Base-by-base conservation (phyloP, 257 asterid species). In the Solanum sitiens region DNA sequence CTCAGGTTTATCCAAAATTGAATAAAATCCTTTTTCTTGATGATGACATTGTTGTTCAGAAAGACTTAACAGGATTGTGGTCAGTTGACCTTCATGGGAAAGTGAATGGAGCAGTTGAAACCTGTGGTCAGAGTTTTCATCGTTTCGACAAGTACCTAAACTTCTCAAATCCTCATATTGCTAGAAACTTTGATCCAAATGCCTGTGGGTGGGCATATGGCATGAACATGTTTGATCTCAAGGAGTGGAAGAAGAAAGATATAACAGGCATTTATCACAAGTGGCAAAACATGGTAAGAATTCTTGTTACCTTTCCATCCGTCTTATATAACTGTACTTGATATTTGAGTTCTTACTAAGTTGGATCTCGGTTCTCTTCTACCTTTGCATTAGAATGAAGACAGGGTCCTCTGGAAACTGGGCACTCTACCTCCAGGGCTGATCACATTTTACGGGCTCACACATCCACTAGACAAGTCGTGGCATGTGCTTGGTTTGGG, bases 131-230 rank as follows among this genome's bases (percentile, higher is more conserved):
- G 92, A 95, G 99, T 91, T 97, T 96, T 87, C 99, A 97, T 87
- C 95, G 99, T 86, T 97, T 97, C 18, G 99, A 97, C 89, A 97
- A 97, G 92, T 97, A 97, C 92, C 93, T 97, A 13, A 97, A 97
- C 86, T 97, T 97, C 90, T 96, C 99, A 68, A 97, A 97, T 89
- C 99, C 99, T 86, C 98, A 95, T 86, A 97, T 97, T 88, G 93
- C 99, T 7, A 95, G 93, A 80, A 94, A 90, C 89, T 97, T 96
- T 87, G 97, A 97, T 89, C 99, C 99, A 50, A 96, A 95, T 76
- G 99, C 99, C 75, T 97, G 99, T 91, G 99, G 99, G 47, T 97
- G 99, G 99, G 99, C 99, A 0, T 97, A 97, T 89, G 99, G 99
- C 75, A 97, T 97, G 99, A 97, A 97, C 90, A 94, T 97, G 74